These are phyloP conservation scores for Protomyces inundatus DNA, from an alignment of 1,139 yeast genomes.

Conservation along the genomic window DNA sequence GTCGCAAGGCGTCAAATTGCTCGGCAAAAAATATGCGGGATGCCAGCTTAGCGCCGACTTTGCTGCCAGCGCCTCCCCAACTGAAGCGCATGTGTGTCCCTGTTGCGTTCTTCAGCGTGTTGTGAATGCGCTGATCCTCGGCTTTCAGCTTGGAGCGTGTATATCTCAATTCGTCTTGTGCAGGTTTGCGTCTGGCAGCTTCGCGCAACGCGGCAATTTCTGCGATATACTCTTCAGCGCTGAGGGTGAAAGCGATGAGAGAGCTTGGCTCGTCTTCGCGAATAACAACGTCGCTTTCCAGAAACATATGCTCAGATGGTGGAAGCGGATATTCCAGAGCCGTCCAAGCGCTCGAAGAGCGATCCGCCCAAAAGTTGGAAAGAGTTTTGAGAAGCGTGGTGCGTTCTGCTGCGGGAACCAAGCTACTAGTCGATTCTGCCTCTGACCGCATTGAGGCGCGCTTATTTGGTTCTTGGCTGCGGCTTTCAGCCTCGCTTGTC, in stretches of 20 bases:
- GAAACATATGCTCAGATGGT: conserved; percentile 82
- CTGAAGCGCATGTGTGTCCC: conserved; percentile 87
- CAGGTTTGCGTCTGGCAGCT: conserved; percentile 33
- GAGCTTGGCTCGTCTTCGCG: conserved; percentile 97
- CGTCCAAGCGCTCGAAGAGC: conserved; percentile 94
- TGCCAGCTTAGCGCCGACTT: conserved; percentile 59
- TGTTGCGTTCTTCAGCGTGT: conserved; percentile 68
- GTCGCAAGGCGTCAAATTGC: conserved; percentile 90
- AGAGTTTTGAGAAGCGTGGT: conserved; percentile 75
- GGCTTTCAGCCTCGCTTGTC: neutral
- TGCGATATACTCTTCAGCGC: conserved; percentile 72
- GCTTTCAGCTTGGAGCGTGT: neutral
- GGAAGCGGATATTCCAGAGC: conserved; percentile 77
- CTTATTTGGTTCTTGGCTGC: neutral
- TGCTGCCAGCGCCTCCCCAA: conserved; percentile 48
- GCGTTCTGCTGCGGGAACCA: conserved; percentile 49
- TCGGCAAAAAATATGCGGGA: conserved; percentile 94
- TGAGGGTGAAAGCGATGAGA: conserved; percentile 83
- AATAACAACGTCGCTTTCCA: conserved; percentile 88
- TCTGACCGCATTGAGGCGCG: neutral
- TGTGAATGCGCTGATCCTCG: conserved; percentile 46
- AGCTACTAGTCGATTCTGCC: neutral
- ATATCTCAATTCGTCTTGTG: neutral
- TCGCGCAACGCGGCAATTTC: conserved; percentile 49
- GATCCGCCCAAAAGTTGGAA: conserved; percentile 93